Percentiles rank a stretch among this genome's conserved stretches.
Conservation (phyloP, 2,329 filamentous ascomycete genomes). For the Capronia coronata region DNA sequence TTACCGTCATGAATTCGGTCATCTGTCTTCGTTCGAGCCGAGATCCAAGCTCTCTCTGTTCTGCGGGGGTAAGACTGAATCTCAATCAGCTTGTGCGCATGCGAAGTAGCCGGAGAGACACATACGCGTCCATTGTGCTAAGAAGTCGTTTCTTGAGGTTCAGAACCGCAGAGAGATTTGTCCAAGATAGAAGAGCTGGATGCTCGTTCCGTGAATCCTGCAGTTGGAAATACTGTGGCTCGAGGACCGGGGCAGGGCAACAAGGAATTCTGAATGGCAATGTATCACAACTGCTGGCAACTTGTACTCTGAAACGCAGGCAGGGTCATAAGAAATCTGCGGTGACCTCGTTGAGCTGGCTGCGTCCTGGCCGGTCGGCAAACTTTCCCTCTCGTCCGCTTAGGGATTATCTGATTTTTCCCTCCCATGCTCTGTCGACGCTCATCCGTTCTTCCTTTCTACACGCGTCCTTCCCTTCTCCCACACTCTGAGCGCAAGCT, state of each 20-base stretch:
- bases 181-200: not conserved
- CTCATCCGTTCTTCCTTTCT: not conserved
- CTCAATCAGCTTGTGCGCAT: not conserved
- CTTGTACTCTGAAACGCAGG: not conserved
- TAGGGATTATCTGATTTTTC: not conserved
- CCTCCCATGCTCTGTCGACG: not conserved
- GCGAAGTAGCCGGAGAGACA: not conserved
- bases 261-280: not conserved
- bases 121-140: conserved; percentile 24
- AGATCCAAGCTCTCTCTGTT: conserved; percentile 87
- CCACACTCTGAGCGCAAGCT: not conserved
- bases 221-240: too few species aligned
- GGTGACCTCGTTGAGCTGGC: not conserved
- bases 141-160: not conserved
- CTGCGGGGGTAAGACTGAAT: conserved; percentile 62
- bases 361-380: not conserved
- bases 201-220: too few species aligned
- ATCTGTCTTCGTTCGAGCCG: conserved; percentile 98
- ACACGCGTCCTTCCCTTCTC: not conserved
- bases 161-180: not conserved
- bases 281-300: not conserved
- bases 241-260: too few species aligned
- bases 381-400: not conserved
- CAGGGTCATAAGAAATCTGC: not conserved
- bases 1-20: conserved; percentile 96